Evolutionary conservation across 345 rosid genomes (phyloP).

Genomic region (Raphanus raphanistrum): DNA sequence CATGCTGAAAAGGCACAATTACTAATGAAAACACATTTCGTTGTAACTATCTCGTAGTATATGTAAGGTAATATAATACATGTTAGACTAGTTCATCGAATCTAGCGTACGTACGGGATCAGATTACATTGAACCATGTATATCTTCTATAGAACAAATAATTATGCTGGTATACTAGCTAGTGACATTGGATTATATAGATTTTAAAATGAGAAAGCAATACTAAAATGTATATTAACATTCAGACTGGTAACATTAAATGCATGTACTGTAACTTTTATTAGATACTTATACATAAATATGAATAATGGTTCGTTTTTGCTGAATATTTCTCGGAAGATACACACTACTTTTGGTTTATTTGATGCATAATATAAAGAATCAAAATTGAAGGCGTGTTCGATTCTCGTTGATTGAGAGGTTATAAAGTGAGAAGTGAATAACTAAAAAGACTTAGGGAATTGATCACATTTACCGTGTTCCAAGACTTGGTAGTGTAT

Average conservation of each 20-base stretch:
- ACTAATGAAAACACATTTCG: not conserved
- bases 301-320: constrained; percentile 21
- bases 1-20: not conserved
- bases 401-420: constrained; percentile 28
- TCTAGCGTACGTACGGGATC: not conserved
- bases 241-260: not conserved
- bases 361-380: constrained; percentile 21
- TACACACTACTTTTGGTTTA: constrained; percentile 8
- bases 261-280: not conserved
- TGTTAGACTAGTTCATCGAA: not conserved
- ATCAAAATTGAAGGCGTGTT: constrained; percentile 37
- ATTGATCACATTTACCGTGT: constrained; percentile 30
- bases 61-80: not conserved
- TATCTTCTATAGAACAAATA: not conserved
- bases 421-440: not conserved
- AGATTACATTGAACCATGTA: not conserved
- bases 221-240: not conserved
- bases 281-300: not conserved
- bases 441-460: constrained; percentile 36
- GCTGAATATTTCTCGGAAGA: constrained; percentile 15
- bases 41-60: not conserved
- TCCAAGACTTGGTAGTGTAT: constrained; percentile 38
- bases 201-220: not conserved
- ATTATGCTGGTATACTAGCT: not conserved
- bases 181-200: not conserved